A percentile compares a stretch with the other conserved stretches of the same genome.
These are phyloP conservation scores for Tolypocladium capitatum DNA, from an alignment of 2,329 filamentous ascomycete genomes.

Conservation along the genomic window DNA sequence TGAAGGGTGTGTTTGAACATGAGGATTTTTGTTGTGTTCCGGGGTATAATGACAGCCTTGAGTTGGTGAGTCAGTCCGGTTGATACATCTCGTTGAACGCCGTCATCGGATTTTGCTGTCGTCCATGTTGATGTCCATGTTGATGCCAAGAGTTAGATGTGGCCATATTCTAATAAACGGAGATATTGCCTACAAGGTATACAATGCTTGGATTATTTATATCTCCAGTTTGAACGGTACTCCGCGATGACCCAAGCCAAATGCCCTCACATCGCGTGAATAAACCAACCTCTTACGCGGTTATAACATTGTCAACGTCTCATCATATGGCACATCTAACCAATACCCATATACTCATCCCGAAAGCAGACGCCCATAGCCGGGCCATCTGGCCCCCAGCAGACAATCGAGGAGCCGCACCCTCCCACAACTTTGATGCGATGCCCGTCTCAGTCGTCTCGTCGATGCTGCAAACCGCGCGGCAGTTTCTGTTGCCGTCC, in stretches of 20 bases:
- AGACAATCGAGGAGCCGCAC: conserved; percentile 7
- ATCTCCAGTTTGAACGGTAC: not conserved
- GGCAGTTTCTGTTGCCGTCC: conserved; percentile 5
- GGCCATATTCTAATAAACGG: not conserved
- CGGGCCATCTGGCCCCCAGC: not conserved
- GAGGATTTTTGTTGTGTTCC: not conserved
- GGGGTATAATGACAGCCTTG: not conserved
- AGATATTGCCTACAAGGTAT: not conserved
- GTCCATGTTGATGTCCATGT: too few relatives aligned
- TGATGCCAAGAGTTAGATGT: too few relatives aligned
- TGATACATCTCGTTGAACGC: not conserved
- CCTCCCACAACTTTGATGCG: conserved; percentile 12
- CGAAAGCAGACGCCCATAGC: conserved; percentile 2
- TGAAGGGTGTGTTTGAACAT: not conserved
- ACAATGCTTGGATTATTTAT: not conserved
- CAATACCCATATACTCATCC: not conserved
- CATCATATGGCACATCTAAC: not conserved
- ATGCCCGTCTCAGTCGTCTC: conserved; percentile 14
- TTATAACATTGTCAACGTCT: not conserved
- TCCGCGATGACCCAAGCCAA: not conserved
- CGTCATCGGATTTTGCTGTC: too few relatives aligned
- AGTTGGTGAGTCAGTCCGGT: not conserved
- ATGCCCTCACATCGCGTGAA: not conserved
- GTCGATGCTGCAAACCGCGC: conserved; percentile 20
- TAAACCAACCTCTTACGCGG: not conserved